phyloP scores from a whole-genome alignment of 2,329 filamentous ascomycete species.

The Xylaria sp. region DNA sequence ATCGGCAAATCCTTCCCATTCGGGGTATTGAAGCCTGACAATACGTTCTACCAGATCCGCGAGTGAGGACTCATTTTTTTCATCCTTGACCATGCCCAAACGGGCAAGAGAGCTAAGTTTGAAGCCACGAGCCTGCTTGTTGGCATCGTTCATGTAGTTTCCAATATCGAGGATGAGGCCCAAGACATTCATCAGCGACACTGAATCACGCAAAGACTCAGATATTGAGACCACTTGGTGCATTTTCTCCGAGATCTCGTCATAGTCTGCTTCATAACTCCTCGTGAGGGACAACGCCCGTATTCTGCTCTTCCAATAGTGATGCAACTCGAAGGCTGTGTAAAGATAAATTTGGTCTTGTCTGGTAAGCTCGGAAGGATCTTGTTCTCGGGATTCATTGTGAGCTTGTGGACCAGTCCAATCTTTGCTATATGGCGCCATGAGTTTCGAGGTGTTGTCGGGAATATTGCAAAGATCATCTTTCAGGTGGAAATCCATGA shows the following conservation, averaged over 20 bases:
- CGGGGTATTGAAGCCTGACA: slow-evolving; percentile 92
- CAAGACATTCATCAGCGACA: slow-evolving; percentile 93
- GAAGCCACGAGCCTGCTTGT: slow-evolving; percentile 97
- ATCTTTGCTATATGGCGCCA: slow-evolving; percentile 95
- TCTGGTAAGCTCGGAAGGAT: slow-evolving; percentile 85
- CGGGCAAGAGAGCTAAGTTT: slow-evolving; percentile 93
- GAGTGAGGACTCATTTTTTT: slow-evolving; percentile 97
- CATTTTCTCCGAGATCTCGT: slow-evolving; percentile 85
- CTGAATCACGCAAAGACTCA: slow-evolving; percentile 87
- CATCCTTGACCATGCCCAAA: slow-evolving; percentile 97
- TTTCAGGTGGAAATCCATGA: slow-evolving; percentile 95
- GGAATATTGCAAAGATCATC: slow-evolving; percentile 92
- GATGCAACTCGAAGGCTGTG: slow-evolving; percentile 91
- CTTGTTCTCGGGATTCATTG: slow-evolving; percentile 79
- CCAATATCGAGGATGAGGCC: slow-evolving; percentile 96
- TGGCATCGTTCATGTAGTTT: slow-evolving; percentile 99
- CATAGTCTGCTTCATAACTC: slow-evolving; percentile 86
- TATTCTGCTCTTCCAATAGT: slow-evolving; percentile 99
- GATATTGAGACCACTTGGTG: slow-evolving; percentile 85
- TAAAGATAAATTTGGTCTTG: slow-evolving; percentile 96
- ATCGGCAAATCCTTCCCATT: slow-evolving; percentile 87
- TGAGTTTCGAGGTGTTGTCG: slow-evolving; percentile 86
- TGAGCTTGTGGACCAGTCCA: slow-evolving; percentile 89
- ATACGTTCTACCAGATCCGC: slow-evolving; percentile 96
- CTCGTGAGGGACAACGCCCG: slow-evolving; percentile 84